These are phyloP conservation scores for Cyberlindnera euphorbiiphila DNA, from an alignment of 805 yeast genomes.

Conservation along the genomic window DNA sequence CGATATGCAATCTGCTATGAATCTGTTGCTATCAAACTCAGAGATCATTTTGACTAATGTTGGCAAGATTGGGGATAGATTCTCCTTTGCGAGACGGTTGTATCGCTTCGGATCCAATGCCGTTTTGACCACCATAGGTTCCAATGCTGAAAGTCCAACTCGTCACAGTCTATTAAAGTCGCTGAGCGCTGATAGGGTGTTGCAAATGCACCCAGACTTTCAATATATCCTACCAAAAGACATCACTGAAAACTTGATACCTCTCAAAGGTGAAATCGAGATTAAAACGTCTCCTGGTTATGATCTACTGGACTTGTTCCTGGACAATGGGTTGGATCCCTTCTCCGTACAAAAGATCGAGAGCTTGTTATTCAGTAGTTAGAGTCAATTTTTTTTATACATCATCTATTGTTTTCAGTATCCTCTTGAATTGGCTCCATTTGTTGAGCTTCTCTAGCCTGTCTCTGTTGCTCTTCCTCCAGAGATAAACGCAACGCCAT, in stretches of 20 bases:
- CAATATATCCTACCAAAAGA: slow-evolving; percentile 12
- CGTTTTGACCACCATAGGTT: slow-evolving; percentile 4
- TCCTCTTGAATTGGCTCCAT: slow-evolving; percentile 16
- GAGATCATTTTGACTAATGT: slow-evolving; percentile 8
- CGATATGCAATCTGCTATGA: slow-evolving; percentile 1
- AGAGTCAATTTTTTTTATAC: not conserved
- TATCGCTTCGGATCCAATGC: slow-evolving; percentile 9
- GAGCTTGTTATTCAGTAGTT: slow-evolving; percentile 4
- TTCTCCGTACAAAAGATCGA: slow-evolving; percentile 11
- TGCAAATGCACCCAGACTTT: slow-evolving; percentile 5
- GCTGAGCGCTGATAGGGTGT: not conserved
- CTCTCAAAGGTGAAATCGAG: slow-evolving; percentile 3
- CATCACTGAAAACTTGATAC: slow-evolving; percentile 3
- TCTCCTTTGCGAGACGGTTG: slow-evolving; percentile 4
- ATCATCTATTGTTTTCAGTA: slow-evolving; percentile 1
- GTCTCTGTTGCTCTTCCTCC: slow-evolving; percentile 93
- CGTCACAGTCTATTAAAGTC: slow-evolving; percentile 3
- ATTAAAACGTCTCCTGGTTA: not conserved
- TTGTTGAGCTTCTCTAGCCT: slow-evolving; percentile 53
- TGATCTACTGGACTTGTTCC: slow-evolving; percentile 5
- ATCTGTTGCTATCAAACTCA: slow-evolving; percentile 4
- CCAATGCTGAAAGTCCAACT: slow-evolving; percentile 1
- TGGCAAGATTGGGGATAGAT: slow-evolving; percentile 7
- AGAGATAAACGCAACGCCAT: slow-evolving; percentile 90
- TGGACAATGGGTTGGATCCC: slow-evolving; percentile 10